These are phyloP conservation scores for Fomitopsis betulina DNA, from an alignment of 1,284 basidiomycete species.

Conservation along the genomic window DNA sequence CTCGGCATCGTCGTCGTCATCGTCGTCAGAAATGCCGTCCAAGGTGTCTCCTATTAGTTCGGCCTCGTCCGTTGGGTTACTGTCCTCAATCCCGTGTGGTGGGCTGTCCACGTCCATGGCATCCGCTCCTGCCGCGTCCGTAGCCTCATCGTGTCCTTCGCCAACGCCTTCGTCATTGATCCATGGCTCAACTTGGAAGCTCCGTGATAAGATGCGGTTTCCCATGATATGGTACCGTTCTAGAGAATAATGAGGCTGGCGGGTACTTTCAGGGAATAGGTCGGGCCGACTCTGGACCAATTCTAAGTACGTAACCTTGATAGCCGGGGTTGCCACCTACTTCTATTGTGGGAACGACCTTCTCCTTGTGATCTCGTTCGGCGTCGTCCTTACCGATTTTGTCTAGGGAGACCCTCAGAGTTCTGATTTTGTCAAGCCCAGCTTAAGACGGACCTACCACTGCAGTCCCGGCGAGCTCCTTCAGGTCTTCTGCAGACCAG, in stretches of 20 bases:
- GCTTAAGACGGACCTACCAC: conserved; percentile 68
- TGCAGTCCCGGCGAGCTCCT: conserved; percentile 79
- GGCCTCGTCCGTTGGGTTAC: not conserved
- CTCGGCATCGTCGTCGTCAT: conserved; percentile 30
- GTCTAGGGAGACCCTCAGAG: conserved; percentile 38
- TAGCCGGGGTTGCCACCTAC: conserved; percentile 35
- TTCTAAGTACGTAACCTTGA: not conserved
- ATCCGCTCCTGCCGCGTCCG: conserved; percentile 4
- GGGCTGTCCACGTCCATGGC: conserved; percentile 7
- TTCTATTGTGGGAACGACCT: conserved; percentile 61
- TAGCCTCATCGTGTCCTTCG: not conserved
- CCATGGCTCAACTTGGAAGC: conserved; percentile 76
- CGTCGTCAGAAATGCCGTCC: not conserved
- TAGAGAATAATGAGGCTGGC: conserved; percentile 60
- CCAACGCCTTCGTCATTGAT: conserved; percentile 24
- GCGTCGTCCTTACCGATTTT: conserved; percentile 88
- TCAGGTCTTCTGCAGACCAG: conserved; percentile 75
- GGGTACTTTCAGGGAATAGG: conserved; percentile 55
- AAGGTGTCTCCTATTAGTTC: not conserved
- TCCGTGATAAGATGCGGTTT: conserved; percentile 88
- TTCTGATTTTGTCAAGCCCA: not conserved
- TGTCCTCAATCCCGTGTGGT: not conserved
- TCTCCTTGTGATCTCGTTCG: conserved; percentile 68
- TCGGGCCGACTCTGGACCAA: conserved; percentile 58
- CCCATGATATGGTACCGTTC: conserved; percentile 88